A percentile compares a stretch with the other conserved stretches of the same genome.
These are phyloP conservation scores for Akebia trifoliata DNA, from an alignment of 164 flowering plant species.

Conservation along the genomic window DNA sequence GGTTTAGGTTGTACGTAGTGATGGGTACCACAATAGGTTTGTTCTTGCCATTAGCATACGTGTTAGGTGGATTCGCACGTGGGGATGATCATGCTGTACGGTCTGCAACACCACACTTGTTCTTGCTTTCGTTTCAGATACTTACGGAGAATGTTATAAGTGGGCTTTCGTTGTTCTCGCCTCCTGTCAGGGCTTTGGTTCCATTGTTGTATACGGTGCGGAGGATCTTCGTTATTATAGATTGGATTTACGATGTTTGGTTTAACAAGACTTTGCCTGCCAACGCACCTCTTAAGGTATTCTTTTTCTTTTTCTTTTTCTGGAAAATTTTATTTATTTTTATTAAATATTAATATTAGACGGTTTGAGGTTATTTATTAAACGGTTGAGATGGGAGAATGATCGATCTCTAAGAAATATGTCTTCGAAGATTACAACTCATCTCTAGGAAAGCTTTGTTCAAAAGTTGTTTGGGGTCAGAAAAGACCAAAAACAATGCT, in stretches of 20 bases:
- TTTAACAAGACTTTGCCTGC: constrained; percentile 59
- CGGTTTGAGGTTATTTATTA: too few species aligned
- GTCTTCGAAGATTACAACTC: too few species aligned
- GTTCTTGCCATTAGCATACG: constrained; percentile 89
- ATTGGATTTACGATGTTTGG: constrained; percentile 83
- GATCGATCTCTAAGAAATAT: too few species aligned
- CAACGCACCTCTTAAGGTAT: constrained; percentile 54
- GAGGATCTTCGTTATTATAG: constrained; percentile 66
- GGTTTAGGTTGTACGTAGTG: constrained; percentile 57
- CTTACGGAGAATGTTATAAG: constrained; percentile 81
- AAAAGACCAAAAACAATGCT: too few species aligned
- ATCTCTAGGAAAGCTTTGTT: too few species aligned
- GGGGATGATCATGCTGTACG: constrained; percentile 81
- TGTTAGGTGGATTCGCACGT: constrained; percentile 87
- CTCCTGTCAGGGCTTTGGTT: constrained; percentile 83
- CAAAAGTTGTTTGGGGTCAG: too few species aligned
- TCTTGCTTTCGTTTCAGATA: constrained; percentile 81
- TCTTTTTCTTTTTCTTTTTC: not conserved
- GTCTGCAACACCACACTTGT: constrained; percentile 82
- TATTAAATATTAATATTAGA: not conserved
- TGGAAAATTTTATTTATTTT: not conserved
- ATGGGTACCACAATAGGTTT: constrained; percentile 76
- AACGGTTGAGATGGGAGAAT: too few species aligned
- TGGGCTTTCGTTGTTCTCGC: constrained; percentile 75
- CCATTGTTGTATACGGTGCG: constrained; percentile 78